Evolutionary conservation across 2,329 filamentous ascomycete genomes (phyloP).

Genomic region (Magnaporthiopsis poae): DNA sequence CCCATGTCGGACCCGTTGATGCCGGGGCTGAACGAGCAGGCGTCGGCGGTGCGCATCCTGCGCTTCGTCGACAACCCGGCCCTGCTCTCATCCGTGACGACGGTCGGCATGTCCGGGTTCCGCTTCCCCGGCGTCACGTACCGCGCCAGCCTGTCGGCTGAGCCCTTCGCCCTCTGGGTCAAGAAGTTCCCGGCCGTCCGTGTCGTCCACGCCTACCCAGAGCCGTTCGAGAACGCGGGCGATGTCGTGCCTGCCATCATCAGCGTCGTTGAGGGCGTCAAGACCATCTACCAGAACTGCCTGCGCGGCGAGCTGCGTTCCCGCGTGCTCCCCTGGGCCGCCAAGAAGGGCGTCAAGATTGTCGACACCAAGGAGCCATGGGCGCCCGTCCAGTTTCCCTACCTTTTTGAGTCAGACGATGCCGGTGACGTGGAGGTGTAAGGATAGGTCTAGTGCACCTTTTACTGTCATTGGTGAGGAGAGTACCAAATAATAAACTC

Average conservation of each 20-base stretch:
- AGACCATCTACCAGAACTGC: slow-evolving; percentile 11
- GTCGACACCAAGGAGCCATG: slow-evolving; percentile 2
- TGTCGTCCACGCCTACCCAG: slow-evolving; percentile 10
- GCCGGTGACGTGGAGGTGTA: background rate
- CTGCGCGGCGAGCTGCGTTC: slow-evolving; percentile 7
- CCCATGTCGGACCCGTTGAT: slow-evolving; percentile 2
- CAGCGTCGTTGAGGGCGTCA: slow-evolving; percentile 4
- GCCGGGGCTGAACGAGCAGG: slow-evolving; percentile 4
- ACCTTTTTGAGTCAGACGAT: background rate
- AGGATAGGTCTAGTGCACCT: background rate
- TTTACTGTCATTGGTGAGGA: too few relatives aligned
- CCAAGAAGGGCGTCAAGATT: slow-evolving; percentile 1
- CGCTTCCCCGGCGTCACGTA: slow-evolving; percentile 9
- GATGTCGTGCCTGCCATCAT: slow-evolving; percentile 9
- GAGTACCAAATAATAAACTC: too few relatives aligned
- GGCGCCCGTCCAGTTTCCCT: slow-evolving; percentile 4
- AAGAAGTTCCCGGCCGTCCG: slow-evolving; percentile 10
- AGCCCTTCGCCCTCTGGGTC: slow-evolving; percentile 12
- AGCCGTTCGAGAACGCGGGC: background rate
- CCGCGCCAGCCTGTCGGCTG: slow-evolving; percentile 3
- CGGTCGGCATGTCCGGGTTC: slow-evolving; percentile 12
- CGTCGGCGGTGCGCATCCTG: background rate
- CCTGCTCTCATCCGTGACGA: slow-evolving; percentile 7
- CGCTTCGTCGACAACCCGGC: slow-evolving; percentile 3
- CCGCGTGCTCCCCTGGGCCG: slow-evolving; percentile 6